A percentile compares a stretch with the other conserved stretches of the same genome.
These are phyloP conservation scores for Triticum timopheevii DNA, from an alignment of 176 grass and related monocot species.

Conservation along the genomic window DNA sequence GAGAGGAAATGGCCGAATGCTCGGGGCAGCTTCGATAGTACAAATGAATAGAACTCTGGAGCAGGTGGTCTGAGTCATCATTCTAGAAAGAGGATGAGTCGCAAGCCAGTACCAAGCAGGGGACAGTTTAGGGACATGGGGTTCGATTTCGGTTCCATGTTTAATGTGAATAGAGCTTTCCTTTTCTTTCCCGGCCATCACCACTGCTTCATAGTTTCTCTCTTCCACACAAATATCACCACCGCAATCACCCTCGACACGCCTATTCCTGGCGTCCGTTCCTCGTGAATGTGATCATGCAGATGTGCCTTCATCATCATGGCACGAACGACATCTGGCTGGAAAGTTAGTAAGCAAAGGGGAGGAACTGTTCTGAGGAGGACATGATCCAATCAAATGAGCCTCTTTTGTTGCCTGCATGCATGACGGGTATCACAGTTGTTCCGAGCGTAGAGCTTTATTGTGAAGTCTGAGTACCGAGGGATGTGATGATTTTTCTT, in stretches of 20 bases:
- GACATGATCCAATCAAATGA: not conserved
- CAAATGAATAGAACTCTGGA: slow-evolving; percentile 47
- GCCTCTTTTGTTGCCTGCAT: slow-evolving; percentile 28
- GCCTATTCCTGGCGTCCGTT: slow-evolving; percentile 34
- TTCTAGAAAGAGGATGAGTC: slow-evolving; percentile 26
- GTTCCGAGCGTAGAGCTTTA: slow-evolving; percentile 23
- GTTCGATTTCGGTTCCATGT: slow-evolving; percentile 27
- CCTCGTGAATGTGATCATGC: slow-evolving; percentile 36
- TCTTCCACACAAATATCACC: slow-evolving; percentile 28
- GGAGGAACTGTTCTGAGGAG: slow-evolving; percentile 4
- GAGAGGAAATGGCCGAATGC: slow-evolving; percentile 48
- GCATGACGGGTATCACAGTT: slow-evolving; percentile 30
- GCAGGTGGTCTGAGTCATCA: slow-evolving; percentile 31
- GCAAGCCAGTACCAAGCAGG: slow-evolving; percentile 17
- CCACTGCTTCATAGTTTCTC: slow-evolving; percentile 27
- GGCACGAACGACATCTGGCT: not conserved
- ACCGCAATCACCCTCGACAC: not conserved
- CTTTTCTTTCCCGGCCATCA: slow-evolving; percentile 28
- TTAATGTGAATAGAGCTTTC: slow-evolving; percentile 51
- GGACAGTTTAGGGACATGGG: slow-evolving; percentile 21
- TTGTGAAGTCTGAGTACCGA: slow-evolving; percentile 31
- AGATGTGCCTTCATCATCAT: slow-evolving; percentile 3
- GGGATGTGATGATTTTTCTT: slow-evolving; percentile 38
- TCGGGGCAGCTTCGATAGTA: slow-evolving; percentile 39
- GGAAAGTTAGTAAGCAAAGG: slow-evolving; percentile 10